Percentiles rank a stretch among this genome's conserved stretches.
These are phyloP conservation scores for Hypomyces rosellus DNA, from an alignment of 2,329 filamentous ascomycete genomes.

Conservation along the genomic window DNA sequence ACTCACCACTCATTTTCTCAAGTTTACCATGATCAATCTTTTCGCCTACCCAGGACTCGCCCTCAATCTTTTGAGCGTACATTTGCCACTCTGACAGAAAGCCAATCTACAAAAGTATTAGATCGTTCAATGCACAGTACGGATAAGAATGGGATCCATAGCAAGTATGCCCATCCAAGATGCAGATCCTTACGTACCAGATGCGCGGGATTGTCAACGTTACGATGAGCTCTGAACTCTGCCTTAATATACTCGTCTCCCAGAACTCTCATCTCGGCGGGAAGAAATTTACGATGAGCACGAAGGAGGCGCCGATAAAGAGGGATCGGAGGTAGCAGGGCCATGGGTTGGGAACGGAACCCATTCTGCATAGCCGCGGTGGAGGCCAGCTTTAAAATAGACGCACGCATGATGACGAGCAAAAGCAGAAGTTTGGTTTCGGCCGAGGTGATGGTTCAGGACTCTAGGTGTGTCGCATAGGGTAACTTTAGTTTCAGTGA, in stretches of 20 bases:
- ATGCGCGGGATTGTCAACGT: constrained; percentile 85
- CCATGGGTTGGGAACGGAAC: constrained; percentile 42
- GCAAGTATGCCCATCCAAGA: background rate
- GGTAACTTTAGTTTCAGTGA: background rate
- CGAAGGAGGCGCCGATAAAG: constrained; percentile 85
- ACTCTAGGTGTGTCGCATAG: background rate
- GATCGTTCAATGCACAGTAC: background rate
- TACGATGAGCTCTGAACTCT: constrained; percentile 80
- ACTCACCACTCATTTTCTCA: constrained; percentile 87
- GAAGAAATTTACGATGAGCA: constrained; percentile 74
- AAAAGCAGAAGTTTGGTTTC: constrained; percentile 16
- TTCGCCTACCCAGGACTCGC: constrained; percentile 75
- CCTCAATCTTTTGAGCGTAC: constrained; percentile 89
- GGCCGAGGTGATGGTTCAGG: constrained; percentile 1
- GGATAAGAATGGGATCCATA: background rate
- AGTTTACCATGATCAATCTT: constrained; percentile 79
- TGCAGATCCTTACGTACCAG: constrained; percentile 52
- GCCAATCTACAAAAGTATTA: constrained; percentile 58
- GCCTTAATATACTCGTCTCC: constrained; percentile 91
- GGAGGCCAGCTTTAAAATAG: constrained; percentile 27
- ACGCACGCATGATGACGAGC: constrained; percentile 3
- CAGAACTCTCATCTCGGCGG: constrained; percentile 66
- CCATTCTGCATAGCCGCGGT: constrained; percentile 26
- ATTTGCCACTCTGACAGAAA: constrained; percentile 96
- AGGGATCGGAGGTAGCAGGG: constrained; percentile 78